Evolutionary conservation across 2,329 filamentous ascomycete species (phyloP).

Genomic region (Davidsoniella eucalypti): DNA sequence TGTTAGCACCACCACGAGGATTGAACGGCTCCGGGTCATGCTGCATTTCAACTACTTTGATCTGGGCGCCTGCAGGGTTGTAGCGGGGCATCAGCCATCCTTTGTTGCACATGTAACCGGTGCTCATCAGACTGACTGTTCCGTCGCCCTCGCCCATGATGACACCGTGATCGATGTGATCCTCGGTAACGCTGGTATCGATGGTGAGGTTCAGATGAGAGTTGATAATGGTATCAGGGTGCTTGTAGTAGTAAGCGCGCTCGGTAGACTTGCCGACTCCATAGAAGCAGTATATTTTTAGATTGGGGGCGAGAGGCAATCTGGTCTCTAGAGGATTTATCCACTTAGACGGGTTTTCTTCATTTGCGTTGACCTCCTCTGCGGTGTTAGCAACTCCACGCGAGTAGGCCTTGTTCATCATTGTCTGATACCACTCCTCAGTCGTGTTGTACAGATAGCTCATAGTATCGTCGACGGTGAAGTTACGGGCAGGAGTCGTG

Average conservation of each 20-base stretch:
- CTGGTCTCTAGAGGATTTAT: constrained; percentile 85
- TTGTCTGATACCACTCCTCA: constrained; percentile 71
- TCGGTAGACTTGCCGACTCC: constrained; percentile 89
- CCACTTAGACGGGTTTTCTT: constrained; percentile 68
- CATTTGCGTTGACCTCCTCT: constrained; percentile 67
- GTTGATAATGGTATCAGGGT: constrained; percentile 44
- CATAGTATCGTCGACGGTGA: constrained; percentile 66
- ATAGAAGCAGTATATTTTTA: constrained; percentile 98
- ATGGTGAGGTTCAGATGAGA: constrained; percentile 59
- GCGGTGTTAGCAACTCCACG: constrained; percentile 70
- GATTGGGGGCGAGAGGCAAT: constrained; percentile 66
- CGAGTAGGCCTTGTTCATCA: constrained; percentile 62
- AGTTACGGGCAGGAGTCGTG: constrained; percentile 50
- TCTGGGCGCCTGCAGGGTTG: constrained; percentile 66
- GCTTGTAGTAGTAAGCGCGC: constrained; percentile 76
- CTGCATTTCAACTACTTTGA: constrained; percentile 88
- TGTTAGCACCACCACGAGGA: constrained; percentile 53
- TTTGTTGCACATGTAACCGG: constrained; percentile 91
- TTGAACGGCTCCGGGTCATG: constrained; percentile 90
- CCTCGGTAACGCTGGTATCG: constrained; percentile 45
- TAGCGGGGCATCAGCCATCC: constrained; percentile 91
- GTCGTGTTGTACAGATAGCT: constrained; percentile 61
- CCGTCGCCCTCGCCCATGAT: constrained; percentile 91
- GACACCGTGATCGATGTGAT: constrained; percentile 68
- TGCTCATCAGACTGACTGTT: constrained; percentile 81